A percentile compares a stretch with the other conserved stretches of the same genome.
Evolutionary conservation across 163 green algal genomes (phyloP).

Genomic region (Scenedesmus sp.): DNA sequence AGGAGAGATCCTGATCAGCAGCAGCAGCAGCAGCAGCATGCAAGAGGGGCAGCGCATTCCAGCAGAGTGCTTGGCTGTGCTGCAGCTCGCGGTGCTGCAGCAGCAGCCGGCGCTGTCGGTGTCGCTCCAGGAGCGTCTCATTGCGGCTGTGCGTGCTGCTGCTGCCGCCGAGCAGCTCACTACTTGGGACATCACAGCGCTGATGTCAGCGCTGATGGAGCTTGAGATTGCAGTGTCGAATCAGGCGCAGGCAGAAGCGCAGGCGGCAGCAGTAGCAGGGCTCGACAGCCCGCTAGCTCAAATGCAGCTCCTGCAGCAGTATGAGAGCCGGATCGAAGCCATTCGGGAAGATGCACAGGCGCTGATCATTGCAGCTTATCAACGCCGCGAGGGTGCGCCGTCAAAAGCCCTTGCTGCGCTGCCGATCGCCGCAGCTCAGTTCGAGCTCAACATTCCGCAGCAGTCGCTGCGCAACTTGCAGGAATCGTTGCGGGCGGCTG

Average conservation of each 20-base stretch:
- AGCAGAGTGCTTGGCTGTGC: neutral
- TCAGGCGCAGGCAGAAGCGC: neutral
- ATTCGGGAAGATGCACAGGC: neutral
- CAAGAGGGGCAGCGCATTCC: neutral
- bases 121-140: neutral
- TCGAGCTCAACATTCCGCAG: neutral
- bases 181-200: neutral
- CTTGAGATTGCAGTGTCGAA: neutral
- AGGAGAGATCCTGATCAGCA: neutral
- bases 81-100: neutral
- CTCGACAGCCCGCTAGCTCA: neutral
- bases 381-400: neutral
- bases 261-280: neutral
- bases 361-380: conserved; percentile 4
- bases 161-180: conserved; percentile 7
- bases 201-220: neutral
- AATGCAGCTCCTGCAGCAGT: neutral
- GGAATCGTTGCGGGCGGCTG: neutral
- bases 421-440: neutral
- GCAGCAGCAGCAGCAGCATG: neutral
- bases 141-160: neutral
- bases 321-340: neutral
- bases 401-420: neutral
- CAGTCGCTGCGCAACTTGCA: neutral
- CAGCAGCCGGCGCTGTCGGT: neutral